Base-by-base conservation (phyloP, 129 eudicot genomes). In the Arctium minus region DNA sequence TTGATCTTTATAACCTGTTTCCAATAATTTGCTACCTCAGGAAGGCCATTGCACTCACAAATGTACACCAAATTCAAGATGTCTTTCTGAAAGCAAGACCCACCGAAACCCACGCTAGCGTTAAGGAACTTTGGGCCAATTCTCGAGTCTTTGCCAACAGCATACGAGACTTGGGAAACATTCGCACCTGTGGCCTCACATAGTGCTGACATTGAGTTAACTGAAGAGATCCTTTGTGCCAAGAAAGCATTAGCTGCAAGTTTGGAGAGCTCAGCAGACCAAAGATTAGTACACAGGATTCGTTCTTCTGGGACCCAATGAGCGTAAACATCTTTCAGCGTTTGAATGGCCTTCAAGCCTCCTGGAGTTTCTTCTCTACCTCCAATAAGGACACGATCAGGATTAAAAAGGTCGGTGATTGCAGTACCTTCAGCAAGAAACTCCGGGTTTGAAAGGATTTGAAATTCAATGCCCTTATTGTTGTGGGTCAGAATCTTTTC, bases 391-490 rank as follows among this genome's bases (percentile, higher is more conserved):
- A 90, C 94, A 3, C 94, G 88, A n/a, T 90, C 94, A 11, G 94
- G 94, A 6, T 86, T 73, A 35, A 90, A 86, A 29, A 90, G 89
- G 37, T 90, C 91, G 32, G 73, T 31, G 30, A 90, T 85, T 10
- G 94, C 92, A 38, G 94, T 90, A 38, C 94, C 94, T 73, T 90
- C 94, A 1, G 94, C 92, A 76, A 90, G 90, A 50, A 90, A 90
- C 64, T 90, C 92, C 0, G 92, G 92, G 81, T 90, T 90, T 64
- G 92, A 90, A 13, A 90, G 88, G 74, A 90, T 88, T 72, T 90
- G 92, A 50, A 88, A 90, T 6, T 84, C 48, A 44, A 90, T 88
- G 22, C 94, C 91, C 74, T 88, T 90, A 78, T 85, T 88, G 67
- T 90, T 90, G 68, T 90, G 94, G 38, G 91, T 86, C 71, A 90